A percentile compares a stretch with the other conserved stretches of the same genome.
Conservation (phyloP, 192 early-diverging fungal species). For the Anaeromyces robustus region DNA sequence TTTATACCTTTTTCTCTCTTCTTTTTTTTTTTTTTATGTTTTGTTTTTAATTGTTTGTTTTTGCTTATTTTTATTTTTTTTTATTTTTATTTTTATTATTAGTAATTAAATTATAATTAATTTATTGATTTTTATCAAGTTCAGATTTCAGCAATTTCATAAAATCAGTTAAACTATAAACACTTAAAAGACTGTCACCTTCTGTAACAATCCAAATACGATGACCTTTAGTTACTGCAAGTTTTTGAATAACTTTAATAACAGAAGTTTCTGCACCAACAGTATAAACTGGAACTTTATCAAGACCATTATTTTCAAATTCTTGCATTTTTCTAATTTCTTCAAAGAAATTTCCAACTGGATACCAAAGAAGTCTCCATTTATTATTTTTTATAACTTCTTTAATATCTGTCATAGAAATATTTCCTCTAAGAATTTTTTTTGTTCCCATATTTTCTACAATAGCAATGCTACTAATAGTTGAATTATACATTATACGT, state of each 20-base stretch:
- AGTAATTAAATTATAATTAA: too few relatives aligned
- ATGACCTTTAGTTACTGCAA: not conserved
- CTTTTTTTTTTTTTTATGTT: too few relatives aligned
- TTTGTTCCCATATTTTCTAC: not conserved
- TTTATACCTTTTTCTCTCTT: too few relatives aligned
- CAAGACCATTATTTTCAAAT: not conserved
- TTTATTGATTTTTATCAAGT: not conserved
- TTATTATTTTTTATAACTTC: not conserved
- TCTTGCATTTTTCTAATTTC: not conserved
- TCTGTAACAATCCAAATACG: not conserved
- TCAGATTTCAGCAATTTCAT: not conserved
- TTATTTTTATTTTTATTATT: too few relatives aligned
- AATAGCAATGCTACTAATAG: not conserved
- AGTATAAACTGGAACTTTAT: not conserved
- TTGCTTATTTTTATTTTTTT: too few relatives aligned
- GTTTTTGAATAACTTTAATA: not conserved
- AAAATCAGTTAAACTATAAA: not conserved
- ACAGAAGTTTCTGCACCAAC: not conserved
- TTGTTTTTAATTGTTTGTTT: too few relatives aligned
- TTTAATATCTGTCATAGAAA: not conserved
- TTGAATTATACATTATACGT: not conserved
- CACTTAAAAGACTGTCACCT: not conserved
- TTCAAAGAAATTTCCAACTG: not conserved
- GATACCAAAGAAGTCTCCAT: not conserved
- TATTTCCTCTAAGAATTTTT: not conserved